These are phyloP conservation scores for Pseudopithomyces chartarum DNA, from an alignment of 2,329 filamentous ascomycete genomes.

Conservation along the genomic window DNA sequence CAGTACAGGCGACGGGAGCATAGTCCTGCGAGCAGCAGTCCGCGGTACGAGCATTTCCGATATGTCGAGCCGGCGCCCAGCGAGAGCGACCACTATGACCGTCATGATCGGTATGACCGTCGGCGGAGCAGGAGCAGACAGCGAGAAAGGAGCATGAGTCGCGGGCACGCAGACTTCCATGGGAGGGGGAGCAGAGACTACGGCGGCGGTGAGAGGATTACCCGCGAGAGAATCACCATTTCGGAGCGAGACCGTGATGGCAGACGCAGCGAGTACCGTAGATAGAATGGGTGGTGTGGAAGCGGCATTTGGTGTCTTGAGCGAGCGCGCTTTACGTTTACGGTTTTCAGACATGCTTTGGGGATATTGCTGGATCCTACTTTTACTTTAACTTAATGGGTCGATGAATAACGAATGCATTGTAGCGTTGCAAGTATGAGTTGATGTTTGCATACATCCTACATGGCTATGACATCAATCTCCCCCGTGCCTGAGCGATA, in stretches of 20 bases:
- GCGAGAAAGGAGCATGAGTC: slow-evolving; percentile 32
- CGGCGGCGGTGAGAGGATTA: slow-evolving; percentile 18
- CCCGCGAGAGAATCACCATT: slow-evolving; percentile 38
- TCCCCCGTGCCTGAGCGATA: not conserved
- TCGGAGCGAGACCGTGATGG: slow-evolving; percentile 24
- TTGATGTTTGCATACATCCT: not conserved
- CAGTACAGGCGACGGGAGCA: slow-evolving; percentile 48
- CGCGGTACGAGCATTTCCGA: slow-evolving; percentile 52
- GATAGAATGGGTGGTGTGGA: slow-evolving; percentile 10
- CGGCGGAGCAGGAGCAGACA: slow-evolving; percentile 25
- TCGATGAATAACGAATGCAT: slow-evolving; percentile 2
- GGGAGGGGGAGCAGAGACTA: slow-evolving; percentile 26
- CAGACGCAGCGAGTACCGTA: slow-evolving; percentile 25
- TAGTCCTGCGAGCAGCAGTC: slow-evolving; percentile 35
- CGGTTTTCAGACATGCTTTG: not conserved
- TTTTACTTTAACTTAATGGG: not conserved
- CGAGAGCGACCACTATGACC: slow-evolving; percentile 34
- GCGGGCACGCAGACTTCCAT: slow-evolving; percentile 33
- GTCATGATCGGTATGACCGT: slow-evolving; percentile 27
- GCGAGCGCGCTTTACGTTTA: slow-evolving; percentile 2
- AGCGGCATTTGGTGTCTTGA: not conserved
- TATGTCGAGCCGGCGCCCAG: slow-evolving; percentile 50
- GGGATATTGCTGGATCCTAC: not conserved
- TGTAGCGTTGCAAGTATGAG: not conserved
- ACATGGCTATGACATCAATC: slow-evolving; percentile 9